These are phyloP conservation scores for bread wheat (Triticum aestivum) DNA, from an alignment of 176 grass and related monocot genomes.

Conservation along the genomic window DNA sequence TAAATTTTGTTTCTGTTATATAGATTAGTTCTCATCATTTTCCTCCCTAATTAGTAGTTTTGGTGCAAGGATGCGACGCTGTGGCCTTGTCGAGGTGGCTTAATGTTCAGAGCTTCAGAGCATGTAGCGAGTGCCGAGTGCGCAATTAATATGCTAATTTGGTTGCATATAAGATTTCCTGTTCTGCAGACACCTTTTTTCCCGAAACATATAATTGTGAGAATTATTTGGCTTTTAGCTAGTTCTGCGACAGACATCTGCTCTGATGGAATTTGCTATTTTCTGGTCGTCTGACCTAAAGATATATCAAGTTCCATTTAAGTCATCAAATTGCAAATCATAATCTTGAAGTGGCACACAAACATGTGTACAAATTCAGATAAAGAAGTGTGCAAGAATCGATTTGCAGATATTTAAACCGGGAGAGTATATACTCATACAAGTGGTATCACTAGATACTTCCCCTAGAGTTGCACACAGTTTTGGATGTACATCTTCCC, in stretches of 20 bases:
- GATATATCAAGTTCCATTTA: background rate
- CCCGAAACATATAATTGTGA: too few species aligned
- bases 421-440: too few species aligned
- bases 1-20: constrained; percentile 16
- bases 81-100: background rate
- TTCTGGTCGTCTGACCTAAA: background rate
- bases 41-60: background rate
- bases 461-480: background rate
- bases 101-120: background rate
- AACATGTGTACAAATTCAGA: background rate
- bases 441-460: too few species aligned
- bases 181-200: background rate
- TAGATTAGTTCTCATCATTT: background rate
- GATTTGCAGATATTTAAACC: background rate
- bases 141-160: constrained; percentile 13
- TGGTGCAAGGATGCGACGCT: background rate
- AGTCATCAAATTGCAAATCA: too few species aligned
- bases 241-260: too few species aligned
- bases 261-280: too few species aligned
- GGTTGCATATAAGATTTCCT: background rate
- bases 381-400: background rate
- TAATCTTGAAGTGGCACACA: background rate
- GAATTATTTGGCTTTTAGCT: background rate
- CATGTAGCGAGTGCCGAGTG: background rate
- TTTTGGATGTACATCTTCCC: background rate